phyloP scores from a whole-genome alignment of 192 early-diverging fungal species.

The Backusella tarrabulga region DNA sequence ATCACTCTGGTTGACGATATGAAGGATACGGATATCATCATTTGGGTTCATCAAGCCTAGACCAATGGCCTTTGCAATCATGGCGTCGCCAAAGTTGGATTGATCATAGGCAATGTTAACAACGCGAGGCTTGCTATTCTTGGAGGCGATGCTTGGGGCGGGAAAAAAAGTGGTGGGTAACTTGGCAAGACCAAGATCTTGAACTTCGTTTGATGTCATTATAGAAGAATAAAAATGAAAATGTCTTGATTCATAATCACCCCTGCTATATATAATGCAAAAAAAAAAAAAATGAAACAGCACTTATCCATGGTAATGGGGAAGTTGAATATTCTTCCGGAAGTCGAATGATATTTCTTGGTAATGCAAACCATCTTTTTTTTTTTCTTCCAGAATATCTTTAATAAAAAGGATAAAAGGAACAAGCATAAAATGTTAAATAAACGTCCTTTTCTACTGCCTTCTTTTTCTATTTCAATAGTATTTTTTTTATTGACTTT shows the following conservation, averaged over 20 bases:
- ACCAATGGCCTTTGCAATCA: conserved; percentile 21
- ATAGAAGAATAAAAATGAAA: not conserved
- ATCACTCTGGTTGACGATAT: conserved; percentile 16
- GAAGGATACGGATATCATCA: conserved; percentile 25
- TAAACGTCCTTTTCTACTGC: not conserved
- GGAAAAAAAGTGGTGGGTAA: conserved; percentile 15
- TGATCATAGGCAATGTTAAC: conserved; percentile 27
- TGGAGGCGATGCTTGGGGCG: not conserved
- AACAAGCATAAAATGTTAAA: not conserved
- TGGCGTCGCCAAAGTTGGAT: conserved; percentile 18
- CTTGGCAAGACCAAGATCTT: not conserved
- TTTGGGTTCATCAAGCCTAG: conserved; percentile 6
- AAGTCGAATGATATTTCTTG: not conserved
- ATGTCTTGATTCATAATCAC: not conserved
- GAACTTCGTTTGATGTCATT: not conserved
- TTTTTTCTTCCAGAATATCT: not conserved
- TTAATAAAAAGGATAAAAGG: not conserved
- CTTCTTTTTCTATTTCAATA: not conserved
- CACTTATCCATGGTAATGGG: not conserved
- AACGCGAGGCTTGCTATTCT: not conserved
- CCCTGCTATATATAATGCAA: not conserved
- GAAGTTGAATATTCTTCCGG: not conserved
- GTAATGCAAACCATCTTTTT: not conserved
- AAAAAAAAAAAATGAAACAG: not conserved
- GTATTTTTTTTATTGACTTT: not conserved